Percentiles rank a stretch among this genome's conserved stretches.
These are phyloP conservation scores for Colletotrichum sp. DNA, from an alignment of 2,329 filamentous ascomycete species.

Conservation along the genomic window DNA sequence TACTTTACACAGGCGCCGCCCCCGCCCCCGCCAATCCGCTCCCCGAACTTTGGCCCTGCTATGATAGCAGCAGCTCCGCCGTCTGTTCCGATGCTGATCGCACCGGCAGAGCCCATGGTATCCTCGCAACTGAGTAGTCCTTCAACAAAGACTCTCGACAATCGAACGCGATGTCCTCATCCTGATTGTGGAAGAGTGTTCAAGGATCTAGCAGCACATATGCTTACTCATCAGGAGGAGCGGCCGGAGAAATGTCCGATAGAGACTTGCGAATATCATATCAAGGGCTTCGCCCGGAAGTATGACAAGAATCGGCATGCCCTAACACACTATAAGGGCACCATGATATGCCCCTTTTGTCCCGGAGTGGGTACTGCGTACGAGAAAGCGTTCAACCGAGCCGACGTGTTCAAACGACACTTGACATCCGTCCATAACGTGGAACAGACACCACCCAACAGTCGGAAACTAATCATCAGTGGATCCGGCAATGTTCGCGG, in stretches of 20 bases:
- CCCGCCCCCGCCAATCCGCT: constrained; percentile 6
- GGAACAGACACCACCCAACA: constrained; percentile 92
- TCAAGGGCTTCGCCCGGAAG: constrained; percentile 93
- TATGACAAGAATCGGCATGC: constrained; percentile 99
- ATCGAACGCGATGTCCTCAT: constrained; percentile 58
- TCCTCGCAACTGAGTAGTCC: constrained; percentile 28
- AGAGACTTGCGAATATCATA: constrained; percentile 89
- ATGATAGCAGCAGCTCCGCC: constrained; percentile 8
- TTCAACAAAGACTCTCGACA: constrained; percentile 38
- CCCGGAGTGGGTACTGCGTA: constrained; percentile 84
- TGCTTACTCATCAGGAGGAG: constrained; percentile 94
- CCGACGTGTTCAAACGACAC: constrained; percentile 97
- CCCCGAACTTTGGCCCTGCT: background rate
- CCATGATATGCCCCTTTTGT: constrained; percentile 97
- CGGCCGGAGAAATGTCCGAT: constrained; percentile 97
- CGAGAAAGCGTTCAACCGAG: constrained; percentile 95
- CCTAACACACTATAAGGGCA: constrained; percentile 95
- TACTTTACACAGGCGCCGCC: constrained; percentile 12
- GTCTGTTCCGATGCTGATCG: background rate
- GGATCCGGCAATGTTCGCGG: constrained; percentile 25
- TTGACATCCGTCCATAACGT: constrained; percentile 92
- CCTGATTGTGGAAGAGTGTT: constrained; percentile 65
- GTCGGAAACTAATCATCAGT: constrained; percentile 71
- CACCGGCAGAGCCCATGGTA: background rate
- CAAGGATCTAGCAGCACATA: constrained; percentile 80